A percentile compares a stretch with the other conserved stretches of the same genome.
These are phyloP conservation scores for Scedosporium minutisporum DNA, from an alignment of 2,329 filamentous ascomycete species.

Conservation along the genomic window DNA sequence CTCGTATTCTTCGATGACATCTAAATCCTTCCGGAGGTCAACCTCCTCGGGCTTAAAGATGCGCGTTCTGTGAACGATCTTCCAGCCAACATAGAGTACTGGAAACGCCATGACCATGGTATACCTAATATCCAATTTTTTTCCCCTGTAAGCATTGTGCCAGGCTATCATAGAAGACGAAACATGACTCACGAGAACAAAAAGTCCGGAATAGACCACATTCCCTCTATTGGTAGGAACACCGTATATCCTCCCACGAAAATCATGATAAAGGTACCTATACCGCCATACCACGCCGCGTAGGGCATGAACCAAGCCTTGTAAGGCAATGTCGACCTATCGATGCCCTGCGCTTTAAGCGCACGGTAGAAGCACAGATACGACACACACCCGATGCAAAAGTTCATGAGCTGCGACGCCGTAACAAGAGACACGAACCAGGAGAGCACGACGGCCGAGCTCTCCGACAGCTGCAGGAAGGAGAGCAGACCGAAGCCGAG, in stretches of 20 bases:
- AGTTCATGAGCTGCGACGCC: conserved; percentile 67
- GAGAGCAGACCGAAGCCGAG: conserved; percentile 60
- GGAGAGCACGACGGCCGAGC: conserved; percentile 55
- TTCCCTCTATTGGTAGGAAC: conserved; percentile 49
- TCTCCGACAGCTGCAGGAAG: conserved; percentile 62
- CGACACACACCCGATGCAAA: conserved; percentile 57
- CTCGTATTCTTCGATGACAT: conserved; percentile 60
- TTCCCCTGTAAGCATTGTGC: background rate
- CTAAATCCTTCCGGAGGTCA: conserved; percentile 52
- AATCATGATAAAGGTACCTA: conserved; percentile 58
- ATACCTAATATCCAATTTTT: conserved; percentile 34
- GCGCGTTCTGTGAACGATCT: conserved; percentile 55
- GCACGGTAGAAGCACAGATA: conserved; percentile 67
- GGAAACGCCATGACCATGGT: conserved; percentile 66
- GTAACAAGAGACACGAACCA: conserved; percentile 65
- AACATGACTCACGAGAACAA: conserved; percentile 52
- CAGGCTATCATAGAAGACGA: background rate
- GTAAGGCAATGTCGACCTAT: conserved; percentile 60
- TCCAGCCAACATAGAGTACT: conserved; percentile 61
- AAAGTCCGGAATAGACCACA: conserved; percentile 62
- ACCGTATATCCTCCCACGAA: conserved; percentile 69
- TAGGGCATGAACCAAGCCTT: conserved; percentile 61
- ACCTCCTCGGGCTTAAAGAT: conserved; percentile 47
- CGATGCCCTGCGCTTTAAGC: conserved; percentile 57
- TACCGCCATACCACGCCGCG: conserved; percentile 56